Percentiles rank a stretch among this genome's conserved stretches.
phyloP scores from a whole-genome alignment of 257 asterid species.

The Anisodus tanguticus region DNA sequence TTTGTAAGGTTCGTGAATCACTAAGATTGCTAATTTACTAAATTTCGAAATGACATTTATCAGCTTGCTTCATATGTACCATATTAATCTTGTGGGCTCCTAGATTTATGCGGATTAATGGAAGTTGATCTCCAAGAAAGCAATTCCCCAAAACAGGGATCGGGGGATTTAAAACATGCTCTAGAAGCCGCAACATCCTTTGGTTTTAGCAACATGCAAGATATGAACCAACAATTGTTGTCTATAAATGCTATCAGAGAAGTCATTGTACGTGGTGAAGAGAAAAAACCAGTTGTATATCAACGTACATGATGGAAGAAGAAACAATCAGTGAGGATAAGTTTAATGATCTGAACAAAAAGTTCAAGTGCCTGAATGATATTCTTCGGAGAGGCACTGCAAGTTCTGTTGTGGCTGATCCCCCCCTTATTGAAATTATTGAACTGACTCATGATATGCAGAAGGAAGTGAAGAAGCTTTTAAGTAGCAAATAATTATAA shows the following conservation, averaged over 20 bases:
- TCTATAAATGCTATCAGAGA: constrained; percentile 11
- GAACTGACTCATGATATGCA: no score
- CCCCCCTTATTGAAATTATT: no score
- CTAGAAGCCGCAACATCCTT: constrained; percentile 27
- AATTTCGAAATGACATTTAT: neutral
- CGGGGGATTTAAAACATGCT: constrained; percentile 19
- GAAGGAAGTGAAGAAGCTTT: no score
- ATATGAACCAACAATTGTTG: constrained; percentile 24
- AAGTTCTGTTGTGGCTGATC: no score
- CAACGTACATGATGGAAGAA: constrained; percentile 24
- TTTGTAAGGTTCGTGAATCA: neutral
- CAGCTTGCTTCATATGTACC: constrained; percentile 29
- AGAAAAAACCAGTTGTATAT: constrained; percentile 31
- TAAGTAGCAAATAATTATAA: no score
- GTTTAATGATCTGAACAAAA: no score
- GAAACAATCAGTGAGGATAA: constrained; percentile 31
- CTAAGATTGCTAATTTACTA: constrained; percentile 34
- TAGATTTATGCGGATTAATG: constrained; percentile 26
- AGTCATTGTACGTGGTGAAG: neutral
- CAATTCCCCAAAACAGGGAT: constrained; percentile 9
- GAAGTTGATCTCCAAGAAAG: constrained; percentile 30
- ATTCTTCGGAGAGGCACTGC: no score
- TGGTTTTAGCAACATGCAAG: constrained; percentile 29
- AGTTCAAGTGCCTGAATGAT: no score
- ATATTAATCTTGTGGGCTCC: constrained; percentile 21